Base-by-base conservation (phyloP, 2,329 filamentous ascomycete species). In the Pseudogymnoascus sp. region DNA sequence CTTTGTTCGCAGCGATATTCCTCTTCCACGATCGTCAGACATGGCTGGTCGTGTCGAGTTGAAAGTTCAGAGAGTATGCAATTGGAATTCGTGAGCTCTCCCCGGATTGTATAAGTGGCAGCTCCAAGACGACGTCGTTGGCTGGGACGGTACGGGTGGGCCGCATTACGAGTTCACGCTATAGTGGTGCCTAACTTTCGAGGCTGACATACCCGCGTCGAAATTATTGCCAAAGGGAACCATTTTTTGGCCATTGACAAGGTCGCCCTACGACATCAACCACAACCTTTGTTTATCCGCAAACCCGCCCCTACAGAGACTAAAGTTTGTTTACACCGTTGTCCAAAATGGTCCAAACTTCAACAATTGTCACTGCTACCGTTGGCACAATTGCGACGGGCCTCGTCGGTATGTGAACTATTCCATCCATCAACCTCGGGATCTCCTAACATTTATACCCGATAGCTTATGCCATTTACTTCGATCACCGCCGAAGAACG, bases 381-480 rank as follows among this genome's bases (percentile, higher is more conserved):
- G 80, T 85, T 72, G 84, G 83, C 72, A 84, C 83, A 60, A 76
- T 82, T 68, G 83, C 83, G 64, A 83, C 84, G 61, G 84, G 82
- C 67, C 67, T 86, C 62, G 71, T 86, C 70, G 85, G 85, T 88
- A 80, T 72, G 76, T 76, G 63, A 64, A 42, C 59, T 29, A 10
- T 65, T 19, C 64, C 63, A 61, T 56, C 26, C 47, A 40, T 59
- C 50, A 64, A 47, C 26, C 21, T 61, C 38, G 19, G 59, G n/a
- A 40, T 40, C n/a, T 40, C 21, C 59, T 61, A 42, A 61, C 59
- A 14, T 31, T 26, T 61, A 61, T 61, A 19, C 24, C 50, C 37
- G n/a, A 40, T 70, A 87, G 85, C 82, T 69, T 89, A 89, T 71
- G 85, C 82, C 67, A 74, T 84, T 69, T 89, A 87, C 77, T 89